Conservation (phyloP, 352 stramenopile genomes). For the Poterioochromonas sp. region DNA sequence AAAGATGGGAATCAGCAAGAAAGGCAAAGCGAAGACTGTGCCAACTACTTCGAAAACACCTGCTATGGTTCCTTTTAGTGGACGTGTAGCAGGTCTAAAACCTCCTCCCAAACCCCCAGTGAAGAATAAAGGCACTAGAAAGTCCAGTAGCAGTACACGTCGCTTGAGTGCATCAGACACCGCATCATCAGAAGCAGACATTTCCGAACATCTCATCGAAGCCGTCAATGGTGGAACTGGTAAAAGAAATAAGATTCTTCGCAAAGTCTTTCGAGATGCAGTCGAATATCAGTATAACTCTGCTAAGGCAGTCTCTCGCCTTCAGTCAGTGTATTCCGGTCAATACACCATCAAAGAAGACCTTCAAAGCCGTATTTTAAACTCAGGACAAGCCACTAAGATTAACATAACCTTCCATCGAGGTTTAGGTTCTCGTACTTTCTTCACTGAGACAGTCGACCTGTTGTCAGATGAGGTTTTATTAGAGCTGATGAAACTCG, state of each 20-base stretch:
- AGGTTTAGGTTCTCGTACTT: neutral
- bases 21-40: neutral
- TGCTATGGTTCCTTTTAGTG: neutral
- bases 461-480: neutral
- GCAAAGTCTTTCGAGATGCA: neutral
- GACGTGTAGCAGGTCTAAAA: neutral
- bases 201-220: neutral
- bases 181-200: neutral
- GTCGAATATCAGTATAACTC: neutral
- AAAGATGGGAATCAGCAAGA: neutral
- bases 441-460: neutral
- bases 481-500: neutral
- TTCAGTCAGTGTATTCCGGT: neutral
- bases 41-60: neutral
- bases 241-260: neutral
- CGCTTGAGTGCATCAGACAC: neutral
- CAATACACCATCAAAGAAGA: neutral
- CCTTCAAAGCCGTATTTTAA: neutral
- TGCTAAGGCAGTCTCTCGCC: neutral
- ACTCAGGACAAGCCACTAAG: neutral
- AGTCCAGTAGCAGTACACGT: neutral
- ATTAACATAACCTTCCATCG: neutral
- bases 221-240: neutral
- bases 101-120: neutral
- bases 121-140: neutral